Conservation (phyloP, 371 early-diverging fungal species). For the Sanchytrium tribonematis region DNA sequence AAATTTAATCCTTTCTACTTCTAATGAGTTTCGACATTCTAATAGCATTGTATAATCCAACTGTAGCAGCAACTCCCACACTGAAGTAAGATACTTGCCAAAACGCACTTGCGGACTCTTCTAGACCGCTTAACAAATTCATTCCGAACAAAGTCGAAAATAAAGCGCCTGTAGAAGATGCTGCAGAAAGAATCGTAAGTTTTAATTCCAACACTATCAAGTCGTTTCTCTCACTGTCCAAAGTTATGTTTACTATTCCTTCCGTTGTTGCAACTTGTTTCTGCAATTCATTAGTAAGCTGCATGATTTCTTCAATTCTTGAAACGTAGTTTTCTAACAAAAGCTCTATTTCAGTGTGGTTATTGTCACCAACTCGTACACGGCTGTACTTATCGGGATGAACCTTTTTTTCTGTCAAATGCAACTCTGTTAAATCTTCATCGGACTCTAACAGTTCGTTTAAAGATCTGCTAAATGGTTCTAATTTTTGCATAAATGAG, state of each 20-base stretch:
- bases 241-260: background rate
- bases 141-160: background rate
- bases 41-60: background rate
- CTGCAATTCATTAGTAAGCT: background rate
- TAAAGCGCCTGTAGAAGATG: background rate
- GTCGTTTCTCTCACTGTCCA: background rate
- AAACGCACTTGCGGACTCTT: background rate
- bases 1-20: background rate
- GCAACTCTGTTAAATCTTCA: background rate
- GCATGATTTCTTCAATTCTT: background rate
- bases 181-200: background rate
- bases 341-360: background rate
- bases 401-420: background rate
- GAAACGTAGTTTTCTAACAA: background rate
- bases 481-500: background rate
- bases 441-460: background rate
- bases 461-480: background rate
- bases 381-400: background rate
- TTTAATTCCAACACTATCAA: background rate
- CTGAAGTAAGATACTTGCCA: background rate
- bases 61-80: background rate
- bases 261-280: slow-evolving; percentile 1
- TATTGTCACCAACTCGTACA: background rate
- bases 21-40: background rate
- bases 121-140: background rate